Evolutionary conservation across 106 monocot genomes (phyloP).

Genomic region (Allium cepa): DNA sequence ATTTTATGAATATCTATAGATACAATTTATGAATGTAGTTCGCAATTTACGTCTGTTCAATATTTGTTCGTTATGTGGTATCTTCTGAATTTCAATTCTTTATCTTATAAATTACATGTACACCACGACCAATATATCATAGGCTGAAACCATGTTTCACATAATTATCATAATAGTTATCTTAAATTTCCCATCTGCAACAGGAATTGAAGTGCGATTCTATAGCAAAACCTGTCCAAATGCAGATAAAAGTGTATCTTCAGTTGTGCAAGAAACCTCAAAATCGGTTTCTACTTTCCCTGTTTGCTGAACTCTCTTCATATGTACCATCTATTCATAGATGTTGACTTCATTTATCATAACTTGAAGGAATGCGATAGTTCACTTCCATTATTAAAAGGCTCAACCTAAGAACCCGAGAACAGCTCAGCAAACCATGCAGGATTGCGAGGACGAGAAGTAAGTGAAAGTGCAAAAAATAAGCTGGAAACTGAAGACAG

Average conservation of each 20-base stretch:
- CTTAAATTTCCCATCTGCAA: no score
- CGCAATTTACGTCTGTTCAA: no score
- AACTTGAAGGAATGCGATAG: background rate
- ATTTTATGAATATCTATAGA: no score
- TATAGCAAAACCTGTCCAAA: constrained; percentile 37
- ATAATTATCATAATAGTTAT: background rate
- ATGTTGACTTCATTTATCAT: background rate
- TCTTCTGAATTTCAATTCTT: no score
- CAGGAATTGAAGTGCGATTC: constrained; percentile 1
- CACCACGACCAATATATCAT: no score
- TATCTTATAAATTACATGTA: no score
- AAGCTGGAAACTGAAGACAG: constrained; percentile 16
- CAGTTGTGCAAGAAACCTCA: constrained; percentile 36
- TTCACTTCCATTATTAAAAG: background rate
- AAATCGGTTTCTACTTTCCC: constrained; percentile 41
- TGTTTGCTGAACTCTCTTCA: constrained; percentile 32
- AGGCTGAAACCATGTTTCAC: background rate
- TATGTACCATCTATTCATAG: background rate
- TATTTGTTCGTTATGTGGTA: no score
- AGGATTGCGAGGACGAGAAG: constrained; percentile 19
- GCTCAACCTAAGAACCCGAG: background rate
- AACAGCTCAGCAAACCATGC: constrained; percentile 9
- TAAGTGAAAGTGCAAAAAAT: constrained; percentile 21
- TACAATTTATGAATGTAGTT: no score
- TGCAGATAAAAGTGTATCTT: constrained; percentile 22